A percentile compares a stretch with the other conserved stretches of the same genome.
phyloP scores from a whole-genome alignment of 257 asterid genomes.

The Echites panduratus region DNA sequence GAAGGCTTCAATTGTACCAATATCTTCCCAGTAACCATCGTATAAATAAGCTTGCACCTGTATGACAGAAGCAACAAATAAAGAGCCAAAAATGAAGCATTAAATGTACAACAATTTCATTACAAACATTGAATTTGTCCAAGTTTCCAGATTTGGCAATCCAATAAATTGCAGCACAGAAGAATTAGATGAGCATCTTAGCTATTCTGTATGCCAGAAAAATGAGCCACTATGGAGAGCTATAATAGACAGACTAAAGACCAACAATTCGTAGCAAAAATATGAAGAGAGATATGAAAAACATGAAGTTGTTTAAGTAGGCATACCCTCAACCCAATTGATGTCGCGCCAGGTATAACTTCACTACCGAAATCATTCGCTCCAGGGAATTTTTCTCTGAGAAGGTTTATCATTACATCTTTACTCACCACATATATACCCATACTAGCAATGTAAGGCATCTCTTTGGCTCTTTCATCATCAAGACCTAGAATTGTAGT shows the following conservation, averaged over 20 bases:
- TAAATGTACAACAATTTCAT: background rate
- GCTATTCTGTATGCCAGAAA: background rate
- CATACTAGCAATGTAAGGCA: constrained; percentile 97
- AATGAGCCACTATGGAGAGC: background rate
- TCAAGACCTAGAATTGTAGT: constrained; percentile 93
- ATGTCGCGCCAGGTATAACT: constrained; percentile 95
- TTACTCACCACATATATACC: constrained; percentile 94
- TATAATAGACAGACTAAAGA: background rate
- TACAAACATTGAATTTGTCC: background rate
- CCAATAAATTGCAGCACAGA: background rate
- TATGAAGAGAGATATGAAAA: background rate
- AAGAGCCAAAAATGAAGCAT: background rate
- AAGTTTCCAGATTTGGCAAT: background rate
- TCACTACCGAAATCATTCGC: constrained; percentile 99
- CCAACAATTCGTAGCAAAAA: no score
- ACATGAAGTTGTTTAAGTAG: constrained; percentile 11
- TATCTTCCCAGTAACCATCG: constrained; percentile 99
- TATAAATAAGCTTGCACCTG: constrained; percentile 94
- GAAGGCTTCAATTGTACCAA: constrained; percentile 97
- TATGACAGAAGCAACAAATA: background rate
- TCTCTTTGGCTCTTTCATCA: constrained; percentile 84
- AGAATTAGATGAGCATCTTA: background rate
- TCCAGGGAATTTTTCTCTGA: constrained; percentile 68
- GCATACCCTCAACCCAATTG: constrained; percentile 75
- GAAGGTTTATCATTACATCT: constrained; percentile 78